These are phyloP conservation scores for Pulveroboletus frians DNA, from an alignment of 768 basidiomycete species.

Conservation along the genomic window DNA sequence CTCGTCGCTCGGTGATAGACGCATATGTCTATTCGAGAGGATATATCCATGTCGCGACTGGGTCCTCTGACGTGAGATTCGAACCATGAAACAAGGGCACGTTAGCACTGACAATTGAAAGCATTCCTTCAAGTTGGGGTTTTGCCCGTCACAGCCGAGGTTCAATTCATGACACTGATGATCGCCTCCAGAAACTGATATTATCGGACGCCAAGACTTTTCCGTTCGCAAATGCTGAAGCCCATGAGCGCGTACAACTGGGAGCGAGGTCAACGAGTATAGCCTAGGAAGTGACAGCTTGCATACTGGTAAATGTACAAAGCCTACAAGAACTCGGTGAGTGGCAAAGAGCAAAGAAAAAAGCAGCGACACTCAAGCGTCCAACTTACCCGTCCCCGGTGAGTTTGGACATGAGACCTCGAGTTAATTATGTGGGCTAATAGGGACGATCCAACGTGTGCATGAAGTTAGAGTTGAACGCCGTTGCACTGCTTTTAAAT, in stretches of 20 bases:
- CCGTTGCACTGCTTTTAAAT: too few relatives aligned
- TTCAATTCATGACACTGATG: slow-evolving; percentile 49
- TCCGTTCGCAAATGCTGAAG: slow-evolving; percentile 46
- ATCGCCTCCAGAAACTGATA: slow-evolving; percentile 51
- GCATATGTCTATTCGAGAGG: slow-evolving; percentile 46
- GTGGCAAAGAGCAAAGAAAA: background rate
- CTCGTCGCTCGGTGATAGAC: slow-evolving; percentile 55
- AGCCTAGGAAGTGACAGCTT: too few relatives aligned
- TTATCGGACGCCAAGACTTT: slow-evolving; percentile 63
- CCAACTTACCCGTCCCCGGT: background rate
- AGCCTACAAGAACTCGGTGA: background rate
- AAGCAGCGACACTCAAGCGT: background rate
- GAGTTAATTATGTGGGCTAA: background rate
- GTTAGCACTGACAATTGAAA: slow-evolving; percentile 46
- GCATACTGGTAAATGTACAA: slow-evolving; percentile 11
- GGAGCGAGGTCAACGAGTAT: too few relatives aligned
- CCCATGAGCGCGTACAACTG: slow-evolving; percentile 39
- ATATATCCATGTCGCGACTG: slow-evolving; percentile 38
- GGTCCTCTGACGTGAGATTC: background rate
- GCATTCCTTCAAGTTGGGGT: slow-evolving; percentile 54
- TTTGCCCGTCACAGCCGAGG: slow-evolving; percentile 67
- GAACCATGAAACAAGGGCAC: background rate
- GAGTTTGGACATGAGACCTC: background rate
- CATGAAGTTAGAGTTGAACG: too few relatives aligned
- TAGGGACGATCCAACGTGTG: too few relatives aligned